Conservation (phyloP, 805 yeast genomes). For the Candida verbasci region DNA sequence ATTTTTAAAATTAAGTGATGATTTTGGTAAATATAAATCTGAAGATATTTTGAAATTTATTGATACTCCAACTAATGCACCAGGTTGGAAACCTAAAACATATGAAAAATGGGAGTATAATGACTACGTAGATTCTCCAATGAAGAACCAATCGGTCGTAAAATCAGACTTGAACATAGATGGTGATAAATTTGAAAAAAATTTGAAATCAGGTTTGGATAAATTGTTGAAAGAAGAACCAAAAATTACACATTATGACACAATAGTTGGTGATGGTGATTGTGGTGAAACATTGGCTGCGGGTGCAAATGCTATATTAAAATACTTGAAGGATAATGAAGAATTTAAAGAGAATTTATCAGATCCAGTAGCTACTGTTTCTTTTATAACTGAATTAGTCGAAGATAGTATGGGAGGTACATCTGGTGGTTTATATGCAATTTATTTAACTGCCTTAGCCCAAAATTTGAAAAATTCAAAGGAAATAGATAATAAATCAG, state of each 20-base stretch:
- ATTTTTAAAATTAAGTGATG: constrained; percentile 61
- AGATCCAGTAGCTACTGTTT: constrained; percentile 56
- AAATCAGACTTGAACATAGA: constrained; percentile 28
- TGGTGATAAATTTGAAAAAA: constrained; percentile 42
- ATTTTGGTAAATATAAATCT: constrained; percentile 26
- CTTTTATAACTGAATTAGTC: constrained; percentile 75
- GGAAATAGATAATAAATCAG: constrained; percentile 26
- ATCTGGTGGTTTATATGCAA: constrained; percentile 89
- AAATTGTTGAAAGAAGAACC: constrained; percentile 52
- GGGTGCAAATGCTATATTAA: constrained; percentile 72
- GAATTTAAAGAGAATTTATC: constrained; percentile 22
- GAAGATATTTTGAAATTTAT: constrained; percentile 45
- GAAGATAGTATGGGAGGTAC: constrained; percentile 98
- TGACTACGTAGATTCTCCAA: constrained; percentile 24
- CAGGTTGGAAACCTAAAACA: constrained; percentile 68
- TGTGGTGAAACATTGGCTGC: constrained; percentile 88
- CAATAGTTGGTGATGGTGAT: constrained; percentile 94
- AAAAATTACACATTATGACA: constrained; percentile 76
- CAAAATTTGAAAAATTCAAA: constrained; percentile 36
- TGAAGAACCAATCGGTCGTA: constrained; percentile 18
- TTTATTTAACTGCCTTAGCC: constrained; percentile 74
- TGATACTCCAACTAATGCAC: constrained; percentile 72
- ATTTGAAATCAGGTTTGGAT: constrained; percentile 43
- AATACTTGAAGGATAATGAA: constrained; percentile 40
- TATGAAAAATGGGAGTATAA: constrained; percentile 24